Evolutionary conservation across 768 basidiomycete species (phyloP).

Genomic region (Crucibulum laeve): DNA sequence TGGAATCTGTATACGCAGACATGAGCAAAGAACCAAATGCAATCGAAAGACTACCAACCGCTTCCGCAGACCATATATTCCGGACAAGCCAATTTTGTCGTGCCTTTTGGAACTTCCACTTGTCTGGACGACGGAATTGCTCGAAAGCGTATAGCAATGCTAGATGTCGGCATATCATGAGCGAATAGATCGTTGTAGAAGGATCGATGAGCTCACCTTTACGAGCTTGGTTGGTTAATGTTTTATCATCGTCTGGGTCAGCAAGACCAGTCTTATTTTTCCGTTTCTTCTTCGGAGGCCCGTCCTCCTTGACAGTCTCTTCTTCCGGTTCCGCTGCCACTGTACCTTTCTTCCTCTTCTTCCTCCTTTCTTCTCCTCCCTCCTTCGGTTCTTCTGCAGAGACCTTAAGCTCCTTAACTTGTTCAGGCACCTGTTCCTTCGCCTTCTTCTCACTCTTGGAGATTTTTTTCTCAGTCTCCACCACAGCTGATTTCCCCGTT

Average conservation of each 20-base stretch:
- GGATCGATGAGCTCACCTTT: constrained; percentile 28
- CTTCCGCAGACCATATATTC: constrained; percentile 52
- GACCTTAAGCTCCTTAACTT: background rate
- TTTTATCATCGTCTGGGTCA: constrained; percentile 35
- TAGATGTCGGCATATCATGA: constrained; percentile 12
- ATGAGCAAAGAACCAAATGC: constrained; percentile 1
- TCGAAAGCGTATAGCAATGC: constrained; percentile 50
- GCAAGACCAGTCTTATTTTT: constrained; percentile 40
- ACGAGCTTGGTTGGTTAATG: constrained; percentile 30
- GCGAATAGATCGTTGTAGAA: background rate
- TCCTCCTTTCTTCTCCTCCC: background rate
- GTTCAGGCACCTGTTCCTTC: background rate
- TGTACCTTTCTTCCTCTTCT: constrained; percentile 9
- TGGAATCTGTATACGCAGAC: constrained; percentile 37
- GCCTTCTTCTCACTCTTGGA: background rate
- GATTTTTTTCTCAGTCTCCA: background rate
- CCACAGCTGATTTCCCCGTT: too few species aligned
- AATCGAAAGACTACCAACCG: constrained; percentile 25
- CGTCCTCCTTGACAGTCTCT: constrained; percentile 2
- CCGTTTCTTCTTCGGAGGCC: constrained; percentile 23
- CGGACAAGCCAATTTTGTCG: constrained; percentile 72
- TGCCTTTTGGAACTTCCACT: constrained; percentile 76
- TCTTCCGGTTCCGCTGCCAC: constrained; percentile 7
- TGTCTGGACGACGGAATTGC: constrained; percentile 40
- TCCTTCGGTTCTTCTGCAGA: background rate